Percentiles rank a stretch among this genome's conserved stretches.
phyloP scores from a whole-genome alignment of 306 rosid species.

The Boehmeria nivea region DNA sequence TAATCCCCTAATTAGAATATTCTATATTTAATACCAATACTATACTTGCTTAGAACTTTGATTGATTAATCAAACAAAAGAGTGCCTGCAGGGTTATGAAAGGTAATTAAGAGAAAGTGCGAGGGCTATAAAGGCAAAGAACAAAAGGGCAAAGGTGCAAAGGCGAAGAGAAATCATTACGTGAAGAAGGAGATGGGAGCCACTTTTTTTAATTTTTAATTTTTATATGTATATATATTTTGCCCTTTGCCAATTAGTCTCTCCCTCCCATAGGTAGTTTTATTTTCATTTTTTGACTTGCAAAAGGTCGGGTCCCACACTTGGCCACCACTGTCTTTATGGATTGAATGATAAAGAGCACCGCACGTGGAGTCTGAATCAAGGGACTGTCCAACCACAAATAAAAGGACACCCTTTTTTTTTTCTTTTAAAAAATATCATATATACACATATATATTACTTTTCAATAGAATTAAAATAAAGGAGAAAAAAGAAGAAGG shows the following conservation, averaged over 20 bases:
- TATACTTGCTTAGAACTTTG: no score
- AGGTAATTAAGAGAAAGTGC: not conserved
- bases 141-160: not conserved
- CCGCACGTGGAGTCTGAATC: conserved; percentile 85
- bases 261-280: not conserved
- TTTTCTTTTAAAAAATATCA: not conserved
- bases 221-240: not conserved
- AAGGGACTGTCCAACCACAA: conserved; percentile 67
- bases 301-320: conserved; percentile 46
- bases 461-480: not conserved
- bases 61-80: not conserved
- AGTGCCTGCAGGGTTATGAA: not conserved
- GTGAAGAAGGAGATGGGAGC: conserved; percentile 43
- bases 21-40: not conserved
- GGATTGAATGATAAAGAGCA: conserved; percentile 73
- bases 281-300: conserved; percentile 43
- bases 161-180: conserved; percentile 38
- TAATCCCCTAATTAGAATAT: not conserved
- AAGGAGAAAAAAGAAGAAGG: not conserved
- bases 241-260: conserved; percentile 22
- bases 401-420: conserved; percentile 23
- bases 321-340: conserved; percentile 55
- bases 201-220: conserved; percentile 59
- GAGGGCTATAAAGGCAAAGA: not conserved
- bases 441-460: not conserved